These are phyloP conservation scores for Laburnicola sp. DNA, from an alignment of 2,329 filamentous ascomycete genomes.

Conservation along the genomic window DNA sequence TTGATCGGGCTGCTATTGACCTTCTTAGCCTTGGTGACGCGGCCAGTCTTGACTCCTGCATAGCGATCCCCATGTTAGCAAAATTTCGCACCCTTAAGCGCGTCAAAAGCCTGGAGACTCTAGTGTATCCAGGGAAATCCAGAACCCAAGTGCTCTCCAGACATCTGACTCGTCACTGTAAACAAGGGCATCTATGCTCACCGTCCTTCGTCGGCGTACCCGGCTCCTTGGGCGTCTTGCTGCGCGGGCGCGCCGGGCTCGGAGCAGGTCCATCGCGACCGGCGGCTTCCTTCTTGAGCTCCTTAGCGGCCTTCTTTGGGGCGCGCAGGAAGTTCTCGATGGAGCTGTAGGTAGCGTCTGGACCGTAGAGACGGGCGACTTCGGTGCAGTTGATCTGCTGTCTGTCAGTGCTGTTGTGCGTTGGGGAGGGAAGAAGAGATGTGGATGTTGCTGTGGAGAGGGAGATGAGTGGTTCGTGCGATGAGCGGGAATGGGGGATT, in stretches of 20 bases:
- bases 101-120: too few relatives aligned
- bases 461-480: not conserved
- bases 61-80: too few relatives aligned
- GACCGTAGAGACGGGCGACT: conserved; percentile 51
- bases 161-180: not conserved
- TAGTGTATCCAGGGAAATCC: too few relatives aligned
- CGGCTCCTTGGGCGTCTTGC: conserved; percentile 9
- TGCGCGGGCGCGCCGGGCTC: conserved; percentile 9
- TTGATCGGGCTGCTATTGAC: conserved; percentile 15
- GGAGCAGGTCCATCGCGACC: conserved; percentile 1
- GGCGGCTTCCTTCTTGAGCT: conserved; percentile 28
- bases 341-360: conserved; percentile 53
- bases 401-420: conserved; percentile 2
- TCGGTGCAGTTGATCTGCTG: conserved; percentile 49
- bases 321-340: conserved; percentile 53
- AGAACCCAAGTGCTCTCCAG: not conserved
- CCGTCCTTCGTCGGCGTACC: not conserved
- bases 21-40: conserved; percentile 24
- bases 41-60: conserved; percentile 23
- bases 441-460: not conserved
- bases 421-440: not conserved
- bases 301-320: conserved; percentile 48
- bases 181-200: conserved; percentile 3
- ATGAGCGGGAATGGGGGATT: not conserved
- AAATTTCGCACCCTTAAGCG: not conserved